Conservation (phyloP, 1,139 yeast species). For the Trichomonascaceae sp. region DNA sequence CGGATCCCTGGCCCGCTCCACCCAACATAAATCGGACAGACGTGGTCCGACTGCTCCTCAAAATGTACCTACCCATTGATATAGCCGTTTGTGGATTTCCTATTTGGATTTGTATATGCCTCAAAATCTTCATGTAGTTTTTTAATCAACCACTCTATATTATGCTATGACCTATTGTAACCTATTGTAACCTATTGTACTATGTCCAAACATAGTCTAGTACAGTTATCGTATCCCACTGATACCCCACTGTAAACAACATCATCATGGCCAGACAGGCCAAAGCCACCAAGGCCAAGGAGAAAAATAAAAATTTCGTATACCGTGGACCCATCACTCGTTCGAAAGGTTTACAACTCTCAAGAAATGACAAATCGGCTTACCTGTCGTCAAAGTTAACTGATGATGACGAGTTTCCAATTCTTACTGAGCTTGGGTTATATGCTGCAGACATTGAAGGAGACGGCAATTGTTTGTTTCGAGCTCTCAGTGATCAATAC, state of each 20-base stretch:
- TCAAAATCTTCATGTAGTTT: no score
- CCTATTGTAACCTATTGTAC: no score
- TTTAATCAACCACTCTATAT: no score
- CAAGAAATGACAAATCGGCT: not conserved
- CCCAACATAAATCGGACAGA: no score
- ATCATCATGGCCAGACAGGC: not conserved
- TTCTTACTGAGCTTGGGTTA: constrained; percentile 23
- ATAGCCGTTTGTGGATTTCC: no score
- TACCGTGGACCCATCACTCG: not conserved
- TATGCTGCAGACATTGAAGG: constrained; percentile 29
- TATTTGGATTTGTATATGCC: no score
- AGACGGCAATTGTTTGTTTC: constrained; percentile 32
- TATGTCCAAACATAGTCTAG: no score
- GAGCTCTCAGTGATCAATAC: constrained; percentile 30
- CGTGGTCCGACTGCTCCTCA: no score
- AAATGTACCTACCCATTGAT: no score
- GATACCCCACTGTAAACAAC: not conserved
- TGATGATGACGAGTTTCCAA: constrained; percentile 24
- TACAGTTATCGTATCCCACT: not conserved
- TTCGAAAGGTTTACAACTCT: not conserved
- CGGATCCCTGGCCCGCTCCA: no score
- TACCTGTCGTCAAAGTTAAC: not conserved
- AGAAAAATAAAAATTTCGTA: not conserved
- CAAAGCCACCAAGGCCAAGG: not conserved
- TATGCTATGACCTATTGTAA: no score